These are phyloP conservation scores for Apophysomyces elegans DNA, from an alignment of 371 early-diverging fungal genomes.

Conservation along the genomic window DNA sequence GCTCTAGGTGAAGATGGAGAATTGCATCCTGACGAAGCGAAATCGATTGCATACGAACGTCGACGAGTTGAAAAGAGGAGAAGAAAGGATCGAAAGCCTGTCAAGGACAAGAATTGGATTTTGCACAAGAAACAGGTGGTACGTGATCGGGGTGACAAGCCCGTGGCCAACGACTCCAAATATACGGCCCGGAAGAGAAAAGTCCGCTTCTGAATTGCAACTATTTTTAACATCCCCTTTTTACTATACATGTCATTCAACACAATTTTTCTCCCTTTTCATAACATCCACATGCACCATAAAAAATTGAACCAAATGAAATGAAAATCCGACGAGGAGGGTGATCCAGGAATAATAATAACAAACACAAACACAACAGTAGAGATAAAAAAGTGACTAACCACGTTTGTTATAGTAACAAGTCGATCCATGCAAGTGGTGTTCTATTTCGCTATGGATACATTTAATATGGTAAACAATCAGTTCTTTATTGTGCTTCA, in stretches of 20 bases:
- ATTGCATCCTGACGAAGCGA: conserved; percentile 57
- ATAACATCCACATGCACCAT: conserved; percentile 1
- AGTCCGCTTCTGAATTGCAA: conserved; percentile 70
- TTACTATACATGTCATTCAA: conserved; percentile 7
- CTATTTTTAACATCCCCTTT: conserved; percentile 9
- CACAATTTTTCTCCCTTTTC: conserved; percentile 13
- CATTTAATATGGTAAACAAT: not conserved
- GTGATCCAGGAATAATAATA: not conserved
- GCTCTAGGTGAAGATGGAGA: conserved; percentile 79
- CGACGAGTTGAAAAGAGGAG: conserved; percentile 44
- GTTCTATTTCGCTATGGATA: not conserved
- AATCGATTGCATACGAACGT: conserved; percentile 43
- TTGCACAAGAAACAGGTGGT: conserved; percentile 90
- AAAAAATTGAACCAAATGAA: not conserved
- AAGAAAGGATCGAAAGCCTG: conserved; percentile 56
- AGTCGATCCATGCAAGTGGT: not conserved
- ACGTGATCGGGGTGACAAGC: conserved; percentile 82
- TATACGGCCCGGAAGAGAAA: conserved; percentile 95
- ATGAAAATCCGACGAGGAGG: not conserved
- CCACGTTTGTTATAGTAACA: not conserved
- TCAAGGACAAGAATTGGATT: conserved; percentile 92
- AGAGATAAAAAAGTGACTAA: not conserved
- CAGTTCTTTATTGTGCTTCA: not conserved
- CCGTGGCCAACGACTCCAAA: conserved; percentile 90
- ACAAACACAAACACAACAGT: not conserved